Conservation (phyloP, 2,329 filamentous ascomycete species). For the Exophiala phaeomuriformis region DNA sequence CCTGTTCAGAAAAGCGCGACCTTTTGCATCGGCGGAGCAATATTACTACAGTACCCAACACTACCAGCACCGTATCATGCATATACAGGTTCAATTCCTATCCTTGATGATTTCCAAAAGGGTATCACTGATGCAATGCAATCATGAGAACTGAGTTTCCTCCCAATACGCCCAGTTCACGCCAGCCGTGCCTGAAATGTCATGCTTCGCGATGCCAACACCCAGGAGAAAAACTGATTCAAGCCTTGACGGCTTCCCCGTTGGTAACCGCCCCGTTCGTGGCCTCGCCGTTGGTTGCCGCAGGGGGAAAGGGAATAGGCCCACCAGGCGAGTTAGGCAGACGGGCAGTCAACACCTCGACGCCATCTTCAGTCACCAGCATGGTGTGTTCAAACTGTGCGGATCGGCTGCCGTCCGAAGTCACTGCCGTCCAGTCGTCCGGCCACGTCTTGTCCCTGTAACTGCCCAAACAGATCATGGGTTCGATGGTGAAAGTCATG, state of each 20-base stretch:
- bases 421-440: constrained; percentile 96
- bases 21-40: too few relatives aligned
- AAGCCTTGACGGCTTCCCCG: constrained; percentile 10
- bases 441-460: constrained; percentile 95
- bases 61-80: not conserved
- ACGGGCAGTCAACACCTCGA: constrained; percentile 73
- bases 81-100: not conserved
- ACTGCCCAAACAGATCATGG: constrained; percentile 91
- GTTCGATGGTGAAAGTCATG: constrained; percentile 98
- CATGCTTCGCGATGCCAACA: not conserved
- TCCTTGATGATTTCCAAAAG: not conserved
- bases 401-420: constrained; percentile 77
- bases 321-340: constrained; percentile 68
- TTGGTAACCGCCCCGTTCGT: constrained; percentile 5
- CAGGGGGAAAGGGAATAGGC: constrained; percentile 42
- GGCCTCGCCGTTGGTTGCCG: constrained; percentile 10
- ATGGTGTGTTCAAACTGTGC: constrained; percentile 93
- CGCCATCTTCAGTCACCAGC: constrained; percentile 72
- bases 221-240: not conserved
- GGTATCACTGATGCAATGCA: not conserved
- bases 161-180: not conserved
- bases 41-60: not conserved
- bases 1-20: too few relatives aligned
- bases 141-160: too few relatives aligned
- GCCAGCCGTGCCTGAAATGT: not conserved